Conservation (phyloP, 1,139 yeast genomes). For the Candida dubliniensis region DNA sequence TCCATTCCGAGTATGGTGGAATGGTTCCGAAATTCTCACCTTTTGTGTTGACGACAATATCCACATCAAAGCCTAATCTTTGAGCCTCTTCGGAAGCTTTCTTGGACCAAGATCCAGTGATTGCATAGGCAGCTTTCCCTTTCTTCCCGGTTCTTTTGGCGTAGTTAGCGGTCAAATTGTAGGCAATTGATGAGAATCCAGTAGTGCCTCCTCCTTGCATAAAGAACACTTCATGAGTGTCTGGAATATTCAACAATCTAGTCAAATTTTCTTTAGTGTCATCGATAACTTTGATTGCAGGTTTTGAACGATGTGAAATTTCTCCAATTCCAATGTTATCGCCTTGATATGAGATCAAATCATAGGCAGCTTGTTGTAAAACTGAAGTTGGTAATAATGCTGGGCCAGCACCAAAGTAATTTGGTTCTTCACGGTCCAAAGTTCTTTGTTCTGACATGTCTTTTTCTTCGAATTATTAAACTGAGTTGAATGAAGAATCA, state of each 20-base stretch:
- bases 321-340: slow-evolving; percentile 89
- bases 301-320: slow-evolving; percentile 88
- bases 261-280: slow-evolving; percentile 68
- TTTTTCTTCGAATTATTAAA: neutral
- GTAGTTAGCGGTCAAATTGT: slow-evolving; percentile 76
- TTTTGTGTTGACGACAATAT: slow-evolving; percentile 67
- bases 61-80: slow-evolving; percentile 77
- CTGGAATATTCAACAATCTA: slow-evolving; percentile 73
- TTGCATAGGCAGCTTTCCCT: slow-evolving; percentile 83
- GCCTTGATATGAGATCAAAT: slow-evolving; percentile 66
- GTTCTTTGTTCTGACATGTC: slow-evolving; percentile 13
- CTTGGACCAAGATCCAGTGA: slow-evolving; percentile 92
- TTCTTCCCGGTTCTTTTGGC: slow-evolving; percentile 66
- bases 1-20: slow-evolving; percentile 70
- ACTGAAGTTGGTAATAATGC: slow-evolving; percentile 85
- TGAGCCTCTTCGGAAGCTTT: slow-evolving; percentile 84
- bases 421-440: slow-evolving; percentile 67
- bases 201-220: slow-evolving; percentile 98
- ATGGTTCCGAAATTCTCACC: slow-evolving; percentile 63
- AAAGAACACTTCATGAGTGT: slow-evolving; percentile 89
- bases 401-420: slow-evolving; percentile 97
- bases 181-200: slow-evolving; percentile 85
- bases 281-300: slow-evolving; percentile 76
- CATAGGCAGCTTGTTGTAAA: slow-evolving; percentile 82
- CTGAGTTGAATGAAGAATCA: too few species aligned